phyloP scores from a whole-genome alignment of 2,329 filamentous ascomycete species.

The Aspergillus luchuensis region DNA sequence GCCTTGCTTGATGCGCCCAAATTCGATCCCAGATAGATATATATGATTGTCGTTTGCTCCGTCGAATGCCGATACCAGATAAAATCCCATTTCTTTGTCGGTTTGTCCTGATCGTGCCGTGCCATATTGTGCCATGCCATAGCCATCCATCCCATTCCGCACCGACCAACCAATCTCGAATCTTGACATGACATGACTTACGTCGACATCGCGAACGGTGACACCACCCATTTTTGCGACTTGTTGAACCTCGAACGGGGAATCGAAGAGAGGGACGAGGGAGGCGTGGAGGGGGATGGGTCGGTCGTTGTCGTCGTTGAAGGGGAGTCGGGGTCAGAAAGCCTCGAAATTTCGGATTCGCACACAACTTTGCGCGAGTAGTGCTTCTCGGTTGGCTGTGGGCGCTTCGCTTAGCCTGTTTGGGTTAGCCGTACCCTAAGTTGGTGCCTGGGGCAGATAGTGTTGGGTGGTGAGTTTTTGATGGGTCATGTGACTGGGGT shows the following conservation, averaged over 20 bases:
- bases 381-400: conserved; percentile 40
- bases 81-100: not conserved
- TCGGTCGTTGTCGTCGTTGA: conserved; percentile 45
- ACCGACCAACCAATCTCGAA: not conserved
- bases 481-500: not conserved
- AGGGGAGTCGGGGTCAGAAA: conserved; percentile 35
- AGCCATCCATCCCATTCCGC: conserved; percentile 7
- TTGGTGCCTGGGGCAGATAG: conserved; percentile 17
- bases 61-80: too few species aligned
- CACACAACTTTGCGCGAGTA: conserved; percentile 34
- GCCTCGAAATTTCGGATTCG: conserved; percentile 41
- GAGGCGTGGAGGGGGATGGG: conserved; percentile 24
- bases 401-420: conserved; percentile 45
- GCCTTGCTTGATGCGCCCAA: too few species aligned
- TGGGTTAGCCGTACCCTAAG: conserved; percentile 46
- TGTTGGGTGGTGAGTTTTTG: too few species aligned
- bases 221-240: conserved; percentile 67
- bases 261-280: conserved; percentile 36
- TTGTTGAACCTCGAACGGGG: conserved; percentile 32
- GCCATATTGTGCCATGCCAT: conserved; percentile 7
- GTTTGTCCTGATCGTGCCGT: not conserved
- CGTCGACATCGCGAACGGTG: conserved; percentile 67
- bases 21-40: too few species aligned
- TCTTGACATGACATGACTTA: conserved; percentile 41
- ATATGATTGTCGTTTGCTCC: too few species aligned